These are phyloP conservation scores for Candida hungchunana DNA, from an alignment of 805 yeast genomes.

Conservation along the genomic window DNA sequence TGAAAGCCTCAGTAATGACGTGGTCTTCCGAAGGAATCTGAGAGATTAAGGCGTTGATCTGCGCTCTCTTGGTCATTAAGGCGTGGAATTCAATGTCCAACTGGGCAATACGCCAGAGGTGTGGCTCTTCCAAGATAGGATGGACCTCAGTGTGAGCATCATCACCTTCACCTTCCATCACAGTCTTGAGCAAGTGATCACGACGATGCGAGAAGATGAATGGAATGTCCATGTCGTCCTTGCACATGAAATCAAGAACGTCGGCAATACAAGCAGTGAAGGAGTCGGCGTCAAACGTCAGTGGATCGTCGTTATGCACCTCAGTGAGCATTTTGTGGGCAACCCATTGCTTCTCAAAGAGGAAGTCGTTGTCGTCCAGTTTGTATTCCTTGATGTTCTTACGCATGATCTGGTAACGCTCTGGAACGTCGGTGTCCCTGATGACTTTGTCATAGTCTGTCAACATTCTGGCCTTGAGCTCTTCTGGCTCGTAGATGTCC, in stretches of 20 bases:
- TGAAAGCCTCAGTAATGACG: constrained; percentile 51
- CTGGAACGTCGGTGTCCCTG: constrained; percentile 86
- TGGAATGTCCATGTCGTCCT: constrained; percentile 86
- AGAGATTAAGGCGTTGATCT: constrained; percentile 53
- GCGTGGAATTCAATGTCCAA: constrained; percentile 88
- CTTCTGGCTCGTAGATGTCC: constrained; percentile 93
- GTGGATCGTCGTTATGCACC: constrained; percentile 28
- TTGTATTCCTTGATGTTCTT: constrained; percentile 60
- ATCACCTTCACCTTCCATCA: constrained; percentile 40
- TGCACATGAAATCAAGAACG: constrained; percentile 66
- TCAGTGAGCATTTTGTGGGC: constrained; percentile 44
- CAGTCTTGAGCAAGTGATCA: constrained; percentile 69
- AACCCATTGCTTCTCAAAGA: constrained; percentile 76
- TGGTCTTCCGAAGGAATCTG: constrained; percentile 55
- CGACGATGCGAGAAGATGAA: constrained; percentile 94
- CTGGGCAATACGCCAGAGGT: constrained; percentile 85
- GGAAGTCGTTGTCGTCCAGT: constrained; percentile 63
- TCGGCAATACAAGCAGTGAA: constrained; percentile 68
- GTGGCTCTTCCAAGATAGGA: constrained; percentile 68
- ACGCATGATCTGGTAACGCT: constrained; percentile 80
- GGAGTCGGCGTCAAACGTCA: constrained; percentile 40
- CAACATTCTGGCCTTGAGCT: constrained; percentile 82
- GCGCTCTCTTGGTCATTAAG: constrained; percentile 65
- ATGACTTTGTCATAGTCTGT: constrained; percentile 90
- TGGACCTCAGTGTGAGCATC: constrained; percentile 35